Evolutionary conservation across 2,329 filamentous ascomycete species (phyloP), one percentile per base, ranked within the genome.

Genomic region (Leptographium wingfieldii): DNA sequence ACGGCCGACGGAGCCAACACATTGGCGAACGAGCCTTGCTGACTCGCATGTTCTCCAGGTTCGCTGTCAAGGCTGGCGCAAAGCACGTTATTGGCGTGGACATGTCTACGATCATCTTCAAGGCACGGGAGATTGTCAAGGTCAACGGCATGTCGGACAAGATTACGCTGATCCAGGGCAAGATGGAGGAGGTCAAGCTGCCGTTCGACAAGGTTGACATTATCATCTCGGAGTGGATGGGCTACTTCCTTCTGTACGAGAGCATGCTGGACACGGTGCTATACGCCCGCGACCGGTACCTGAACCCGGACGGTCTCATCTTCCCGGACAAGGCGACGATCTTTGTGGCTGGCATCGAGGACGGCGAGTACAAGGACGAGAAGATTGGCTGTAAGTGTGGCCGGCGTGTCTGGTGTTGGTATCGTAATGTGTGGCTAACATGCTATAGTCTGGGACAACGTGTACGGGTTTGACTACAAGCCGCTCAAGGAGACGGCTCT

Each of bases 211-310:
- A 97, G 76, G 94, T 99, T 66, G 94, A 99, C 71, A 99, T 99
- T 72, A 99, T 99, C 77, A 95, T 99, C 73, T 97, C 92, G 2
- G 94, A 99, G 80, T 99, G 94, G 94, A 99, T 99, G 94, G 94
- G 94, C 40, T 99, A 99, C 79, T 97, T 97, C 80, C 79, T 99
- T 58, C 85, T 99, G 63, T 99, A 99, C 76, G 94, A 99, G 84
- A 89, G 84, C 83, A 99, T 99, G 94, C 76, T 99, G 70, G 94
- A 99, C 77, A 99, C 94, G 38, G 94, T 99, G 57, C 82, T 99
- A 62, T 97, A 96, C 72, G 94, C 94, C 31, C 86, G 94, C 68
- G 94, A 99, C 80, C 87, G 81, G 73, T 99, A 96, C 75, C 85
- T 99, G 63, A 80, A 78, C 64, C 86, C 88, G 72, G 88, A 88